Base-by-base conservation (phyloP, 2,329 filamentous ascomycete genomes). In the Didymella pinodella region DNA sequence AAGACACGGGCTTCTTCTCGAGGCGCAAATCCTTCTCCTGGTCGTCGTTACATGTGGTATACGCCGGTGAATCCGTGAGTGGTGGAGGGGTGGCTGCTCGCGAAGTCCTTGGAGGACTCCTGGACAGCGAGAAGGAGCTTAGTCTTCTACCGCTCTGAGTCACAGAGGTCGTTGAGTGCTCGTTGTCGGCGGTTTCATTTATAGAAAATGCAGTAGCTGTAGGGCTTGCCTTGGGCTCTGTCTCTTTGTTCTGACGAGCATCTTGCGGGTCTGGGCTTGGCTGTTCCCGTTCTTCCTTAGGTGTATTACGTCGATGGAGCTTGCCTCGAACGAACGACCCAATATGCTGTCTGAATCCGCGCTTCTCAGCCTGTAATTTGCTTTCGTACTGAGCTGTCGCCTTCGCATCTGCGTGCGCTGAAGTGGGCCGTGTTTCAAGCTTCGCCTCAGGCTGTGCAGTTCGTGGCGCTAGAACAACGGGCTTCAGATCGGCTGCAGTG, bases 81-180 rank as follows among this genome's bases (percentile, higher is more conserved):
- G 59, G 51, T 32, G 76, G 73, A 8, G 78, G 78, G 2, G 75
- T 75, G 57, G 74, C 72, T 25, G 73, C 71, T 11, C 71, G 72
- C 7, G 78, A 78, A 2, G 73, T 75, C 29, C 68, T 69, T 40
- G 77, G 75, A 2, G 79, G 75, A 43, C 70, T 75, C 20, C 72
- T 69, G 3, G 78, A 76, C 1, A 77, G 67, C 0, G 77, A 78
- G 47, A 78, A 77, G 3, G 77, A 73, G 55, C 73, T 76, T 22
- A 77, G 61, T 34, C 76, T 65, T 32, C 74, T 62, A 41, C 66
- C 60, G 40, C 61, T 65, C 57, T 65, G 70, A 38, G 68, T 65
- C 32, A 70, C 66, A 25, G 70, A 66, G 14, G 72, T 61, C 4
- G 66, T 64, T 3, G 67, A 65, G 14, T 25, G 31, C 2, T 54